Evolutionary conservation across 31 red algal species (phyloP), one percentile per base, ranked within the genome.

Genomic region (Endocladia muricata): DNA sequence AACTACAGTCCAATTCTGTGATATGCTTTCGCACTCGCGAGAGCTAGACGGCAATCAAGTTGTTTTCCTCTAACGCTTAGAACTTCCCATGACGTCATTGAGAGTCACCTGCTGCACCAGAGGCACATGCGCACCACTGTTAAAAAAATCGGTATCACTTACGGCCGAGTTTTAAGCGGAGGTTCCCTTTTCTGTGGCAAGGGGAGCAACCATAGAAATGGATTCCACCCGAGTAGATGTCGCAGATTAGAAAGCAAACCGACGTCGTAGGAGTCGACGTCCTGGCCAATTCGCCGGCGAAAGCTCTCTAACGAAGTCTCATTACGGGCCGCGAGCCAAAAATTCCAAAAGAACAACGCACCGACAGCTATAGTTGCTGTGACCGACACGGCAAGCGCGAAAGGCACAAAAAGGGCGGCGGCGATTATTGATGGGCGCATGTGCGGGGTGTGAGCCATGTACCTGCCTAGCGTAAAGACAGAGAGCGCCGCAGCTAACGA

Each of bases 401-500:
- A 23, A 19, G 62, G 61, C 7, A 32, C 28, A n/a, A n/a, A n/a
- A 55, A 83, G 38, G 58, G 73, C 21, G 25, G 79, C 31, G 11
- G 51, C 31, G 44, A 55, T 37, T n/a, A 72, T 31, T 34, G 63
- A 37, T 11, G 76, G 28, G 22, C 32, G 55, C n/a, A n/a, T n/a
- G n/a, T n/a, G n/a, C 21, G 21, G 55, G 42, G 43, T 39, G 57
- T 82, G 78, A 1, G 54, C 7, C 17, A 82, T 56, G 48, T 57
- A 82, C 13, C 65, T 63, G 65, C 37, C 64, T 29, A 38, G 33
- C 31, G 41, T 36, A 25, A 21, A 62, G 15, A 81, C 34, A 25
- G 81, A 73, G 77, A 87, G 83, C 6, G 68, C 7, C n/a, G 68
- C 29, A 55, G 52, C 37, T n/a, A 92, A 36, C 31, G 75, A 61